phyloP scores from a whole-genome alignment of 768 basidiomycete species.

The Tephrocybe sp. region DNA sequence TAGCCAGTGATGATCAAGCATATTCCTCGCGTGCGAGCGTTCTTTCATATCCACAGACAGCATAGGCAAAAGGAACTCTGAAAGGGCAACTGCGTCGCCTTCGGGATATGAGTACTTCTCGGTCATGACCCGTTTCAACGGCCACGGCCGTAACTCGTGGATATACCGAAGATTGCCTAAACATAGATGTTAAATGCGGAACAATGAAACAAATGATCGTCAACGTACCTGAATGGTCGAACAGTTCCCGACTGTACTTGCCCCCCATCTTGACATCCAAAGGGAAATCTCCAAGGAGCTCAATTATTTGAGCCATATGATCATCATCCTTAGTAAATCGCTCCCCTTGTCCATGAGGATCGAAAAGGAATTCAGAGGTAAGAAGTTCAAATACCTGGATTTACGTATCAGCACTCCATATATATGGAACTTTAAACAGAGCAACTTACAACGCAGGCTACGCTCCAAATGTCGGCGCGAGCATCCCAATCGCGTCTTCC shows the following conservation, averaged over 20 bases:
- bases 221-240: constrained; percentile 64
- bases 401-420: not conserved
- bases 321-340: constrained; percentile 92
- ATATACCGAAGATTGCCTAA: constrained; percentile 72
- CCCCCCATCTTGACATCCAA: constrained; percentile 78
- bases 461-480: constrained; percentile 87
- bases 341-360: constrained; percentile 79
- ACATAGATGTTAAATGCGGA: not conserved
- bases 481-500: constrained; percentile 85
- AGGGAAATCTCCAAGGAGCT: constrained; percentile 80
- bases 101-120: constrained; percentile 83
- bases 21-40: constrained; percentile 68
- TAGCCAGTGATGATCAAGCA: constrained; percentile 78
- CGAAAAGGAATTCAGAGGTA: constrained; percentile 90
- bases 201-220: not conserved
- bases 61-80: constrained; percentile 75
- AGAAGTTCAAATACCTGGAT: constrained; percentile 79
- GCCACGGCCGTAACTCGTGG: constrained; percentile 73
- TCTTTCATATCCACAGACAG: constrained; percentile 64
- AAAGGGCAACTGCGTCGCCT: constrained; percentile 54
- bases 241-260: constrained; percentile 80
- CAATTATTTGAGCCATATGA: constrained; percentile 93
- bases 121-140: constrained; percentile 77
- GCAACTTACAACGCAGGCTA: constrained; percentile 74
- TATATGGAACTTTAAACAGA: not conserved